Evolutionary conservation across 1,139 yeast genomes (phyloP).

Genomic region (Groenewaldozyma sp.): DNA sequence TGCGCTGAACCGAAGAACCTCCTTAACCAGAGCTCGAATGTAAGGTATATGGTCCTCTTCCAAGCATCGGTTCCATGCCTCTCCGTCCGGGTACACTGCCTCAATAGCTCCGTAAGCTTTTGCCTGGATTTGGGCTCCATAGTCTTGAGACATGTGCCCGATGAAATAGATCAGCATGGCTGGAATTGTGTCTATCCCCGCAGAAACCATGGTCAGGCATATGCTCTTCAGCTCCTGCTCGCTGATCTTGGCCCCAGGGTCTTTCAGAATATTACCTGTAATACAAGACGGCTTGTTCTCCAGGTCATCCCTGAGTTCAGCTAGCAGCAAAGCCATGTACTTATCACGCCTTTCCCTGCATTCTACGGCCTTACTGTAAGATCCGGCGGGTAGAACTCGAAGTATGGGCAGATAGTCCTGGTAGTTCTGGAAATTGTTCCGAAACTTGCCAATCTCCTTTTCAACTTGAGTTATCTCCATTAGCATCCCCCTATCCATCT

Average conservation of each 20-base stretch:
- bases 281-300: slow-evolving; percentile 33
- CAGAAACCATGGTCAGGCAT: slow-evolving; percentile 69
- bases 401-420: slow-evolving; percentile 55
- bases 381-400: slow-evolving; percentile 27
- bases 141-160: slow-evolving; percentile 50
- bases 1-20: slow-evolving; percentile 56
- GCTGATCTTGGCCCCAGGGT: slow-evolving; percentile 19
- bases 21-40: slow-evolving; percentile 50
- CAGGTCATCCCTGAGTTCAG: slow-evolving; percentile 25
- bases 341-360: slow-evolving; percentile 42
- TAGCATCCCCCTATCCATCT: slow-evolving; percentile 35
- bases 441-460: slow-evolving; percentile 48
- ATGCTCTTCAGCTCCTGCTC: slow-evolving; percentile 47
- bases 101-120: slow-evolving; percentile 34
- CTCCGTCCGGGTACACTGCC: slow-evolving; percentile 25
- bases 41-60: slow-evolving; percentile 36
- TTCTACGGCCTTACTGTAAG: slow-evolving; percentile 30
- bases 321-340: slow-evolving; percentile 42
- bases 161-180: slow-evolving; percentile 51
- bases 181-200: slow-evolving; percentile 70
- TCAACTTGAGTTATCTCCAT: slow-evolving; percentile 56
- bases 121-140: slow-evolving; percentile 40
- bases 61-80: slow-evolving; percentile 43
- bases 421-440: slow-evolving; percentile 54
- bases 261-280: slow-evolving; percentile 36